A percentile compares a stretch with the other conserved stretches of the same genome.
Evolutionary conservation across 345 rosid genomes (phyloP).

Genomic region (Acer negundo): DNA sequence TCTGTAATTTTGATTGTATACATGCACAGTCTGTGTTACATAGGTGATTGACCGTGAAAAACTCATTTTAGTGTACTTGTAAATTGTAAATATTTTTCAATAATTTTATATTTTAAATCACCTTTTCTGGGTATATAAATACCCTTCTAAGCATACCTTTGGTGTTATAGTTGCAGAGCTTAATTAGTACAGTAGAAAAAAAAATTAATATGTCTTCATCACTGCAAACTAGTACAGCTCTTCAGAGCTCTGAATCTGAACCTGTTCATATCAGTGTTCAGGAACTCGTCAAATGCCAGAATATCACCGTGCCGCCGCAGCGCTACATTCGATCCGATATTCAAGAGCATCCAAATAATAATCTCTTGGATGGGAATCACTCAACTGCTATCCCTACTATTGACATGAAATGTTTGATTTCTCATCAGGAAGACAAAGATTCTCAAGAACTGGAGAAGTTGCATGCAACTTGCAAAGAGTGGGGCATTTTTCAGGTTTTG

Average conservation of each 20-base stretch:
- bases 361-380: not conserved
- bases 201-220: constrained; percentile 16
- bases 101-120: not conserved
- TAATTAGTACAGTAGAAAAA: not conserved
- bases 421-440: constrained; percentile 5
- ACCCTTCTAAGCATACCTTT: not conserved
- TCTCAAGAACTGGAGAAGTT: constrained; percentile 28
- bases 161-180: not conserved
- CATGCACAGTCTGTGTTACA: not conserved
- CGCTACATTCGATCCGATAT: constrained; percentile 11
- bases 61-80: too few species aligned
- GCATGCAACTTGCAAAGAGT: constrained; percentile 34
- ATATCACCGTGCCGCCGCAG: constrained; percentile 25
- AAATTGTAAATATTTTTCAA: not conserved
- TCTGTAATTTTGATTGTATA: not conserved
- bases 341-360: not conserved
- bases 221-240: not conserved
- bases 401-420: constrained; percentile 29
- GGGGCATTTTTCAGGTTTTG: constrained; percentile 47
- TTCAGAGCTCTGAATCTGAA: not conserved
- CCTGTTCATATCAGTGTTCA: constrained; percentile 14
- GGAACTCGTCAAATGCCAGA: constrained; percentile 33
- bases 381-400: constrained; percentile 21
- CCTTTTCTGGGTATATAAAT: constrained; percentile 12
- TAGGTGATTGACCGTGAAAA: too few species aligned